Percentiles rank a stretch among this genome's conserved stretches.
Evolutionary conservation across 225 moss, liverwort and hornwort species (phyloP).

Genomic region (Neckera pumila): DNA sequence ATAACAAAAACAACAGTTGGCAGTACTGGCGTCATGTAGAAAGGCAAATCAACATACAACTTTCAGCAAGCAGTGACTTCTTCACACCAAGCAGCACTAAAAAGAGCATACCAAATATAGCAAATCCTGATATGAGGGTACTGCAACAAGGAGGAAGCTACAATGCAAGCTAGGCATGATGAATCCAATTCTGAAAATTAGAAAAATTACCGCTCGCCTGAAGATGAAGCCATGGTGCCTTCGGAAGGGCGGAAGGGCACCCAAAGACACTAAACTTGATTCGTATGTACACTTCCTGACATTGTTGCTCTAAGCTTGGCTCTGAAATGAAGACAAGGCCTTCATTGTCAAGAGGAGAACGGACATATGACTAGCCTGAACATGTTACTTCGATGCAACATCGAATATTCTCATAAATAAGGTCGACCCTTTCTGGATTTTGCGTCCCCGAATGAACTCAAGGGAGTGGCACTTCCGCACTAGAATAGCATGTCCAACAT

Average conservation of each 20-base stretch:
- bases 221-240: background rate
- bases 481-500: background rate
- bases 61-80: background rate
- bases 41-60: background rate
- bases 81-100: background rate
- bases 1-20: background rate
- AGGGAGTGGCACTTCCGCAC: background rate
- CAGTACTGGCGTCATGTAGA: too few species aligned
- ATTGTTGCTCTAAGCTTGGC: background rate
- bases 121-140: background rate
- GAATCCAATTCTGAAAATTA: background rate
- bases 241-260: background rate
- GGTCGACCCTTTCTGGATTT: background rate
- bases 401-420: background rate
- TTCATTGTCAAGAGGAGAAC: background rate
- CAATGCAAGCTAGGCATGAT: background rate
- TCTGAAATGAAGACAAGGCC: background rate
- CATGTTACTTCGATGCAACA: background rate
- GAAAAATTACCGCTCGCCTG: background rate
- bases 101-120: background rate
- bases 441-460: rapidly evolving
- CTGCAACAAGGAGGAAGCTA: background rate
- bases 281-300: background rate
- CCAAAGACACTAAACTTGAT: background rate
- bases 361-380: background rate